Evolutionary conservation across 805 yeast species (phyloP).

Genomic region (Phaffomyces opuntiae): DNA sequence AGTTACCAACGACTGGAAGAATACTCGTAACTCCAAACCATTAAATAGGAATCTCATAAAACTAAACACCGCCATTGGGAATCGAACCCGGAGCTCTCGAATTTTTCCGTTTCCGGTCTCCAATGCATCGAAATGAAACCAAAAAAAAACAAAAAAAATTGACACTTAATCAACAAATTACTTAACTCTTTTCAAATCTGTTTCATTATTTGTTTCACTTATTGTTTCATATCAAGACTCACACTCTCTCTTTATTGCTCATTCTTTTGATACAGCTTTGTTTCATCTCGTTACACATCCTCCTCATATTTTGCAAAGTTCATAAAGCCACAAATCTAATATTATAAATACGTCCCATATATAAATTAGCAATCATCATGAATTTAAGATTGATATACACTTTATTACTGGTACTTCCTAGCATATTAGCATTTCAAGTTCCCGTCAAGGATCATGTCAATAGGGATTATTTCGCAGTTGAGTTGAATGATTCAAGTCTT

Average conservation of each 20-base stretch:
- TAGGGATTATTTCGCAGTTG: conserved; percentile 58
- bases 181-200: not conserved
- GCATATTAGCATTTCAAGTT: conserved; percentile 12
- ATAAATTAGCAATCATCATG: not conserved
- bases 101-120: not conserved
- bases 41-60: too few species aligned
- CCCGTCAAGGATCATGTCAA: conserved; percentile 42
- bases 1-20: too few species aligned
- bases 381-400: conserved; percentile 4
- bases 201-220: too few species aligned
- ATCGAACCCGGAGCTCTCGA: not conserved
- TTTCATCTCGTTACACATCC: not conserved
- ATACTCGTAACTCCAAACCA: too few species aligned
- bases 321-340: too few species aligned
- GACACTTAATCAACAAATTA: not conserved
- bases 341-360: not conserved
- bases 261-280: not conserved
- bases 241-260: not conserved
- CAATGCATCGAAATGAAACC: not conserved
- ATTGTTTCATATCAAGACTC: not conserved
- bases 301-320: too few species aligned
- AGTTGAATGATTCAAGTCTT: conserved; percentile 32
- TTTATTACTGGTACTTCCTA: not conserved
- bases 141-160: not conserved
- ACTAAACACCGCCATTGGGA: too few species aligned